Conservation (phyloP, 768 basidiomycete genomes). For the Stropharia rugosoannulata region DNA sequence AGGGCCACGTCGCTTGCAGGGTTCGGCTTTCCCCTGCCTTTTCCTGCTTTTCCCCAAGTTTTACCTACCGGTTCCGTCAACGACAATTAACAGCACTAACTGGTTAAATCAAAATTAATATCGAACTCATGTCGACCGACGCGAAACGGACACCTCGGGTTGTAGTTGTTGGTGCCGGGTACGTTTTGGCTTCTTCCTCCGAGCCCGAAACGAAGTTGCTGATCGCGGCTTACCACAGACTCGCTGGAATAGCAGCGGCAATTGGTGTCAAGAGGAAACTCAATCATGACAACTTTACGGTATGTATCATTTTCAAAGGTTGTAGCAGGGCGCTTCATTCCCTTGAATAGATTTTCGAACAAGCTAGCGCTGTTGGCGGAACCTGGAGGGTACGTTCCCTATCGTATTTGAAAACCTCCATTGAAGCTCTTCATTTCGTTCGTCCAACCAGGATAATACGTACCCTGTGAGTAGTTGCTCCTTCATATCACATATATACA, state of each 20-base stretch:
- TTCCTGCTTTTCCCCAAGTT: no score
- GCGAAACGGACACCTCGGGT: conserved; percentile 31
- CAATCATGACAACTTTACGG: conserved; percentile 47
- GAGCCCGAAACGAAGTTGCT: background rate
- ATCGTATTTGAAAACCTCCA: background rate
- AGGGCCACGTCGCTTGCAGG: no score
- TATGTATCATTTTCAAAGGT: conserved; percentile 20
- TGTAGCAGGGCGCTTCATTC: background rate
- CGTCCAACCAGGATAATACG: conserved; percentile 44
- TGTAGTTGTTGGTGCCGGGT: conserved; percentile 54
- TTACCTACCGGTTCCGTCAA: no score
- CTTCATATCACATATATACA: background rate
- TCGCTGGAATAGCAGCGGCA: conserved; percentile 48
- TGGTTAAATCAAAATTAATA: background rate
- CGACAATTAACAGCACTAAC: background rate
- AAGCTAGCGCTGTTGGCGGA: conserved; percentile 45
- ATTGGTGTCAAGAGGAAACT: conserved; percentile 45
- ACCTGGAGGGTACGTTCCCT: conserved; percentile 51
- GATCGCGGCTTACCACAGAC: conserved; percentile 21
- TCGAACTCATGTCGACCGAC: conserved; percentile 10
- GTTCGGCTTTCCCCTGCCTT: no score
- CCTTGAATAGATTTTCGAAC: conserved; percentile 46
- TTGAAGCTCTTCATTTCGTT: background rate
- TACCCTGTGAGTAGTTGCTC: conserved; percentile 39
- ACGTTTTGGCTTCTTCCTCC: conserved; percentile 8